A percentile compares a stretch with the other conserved stretches of the same genome.
Evolutionary conservation across 129 eudicot species (phyloP).

Genomic region (Cynara cardunculus): DNA sequence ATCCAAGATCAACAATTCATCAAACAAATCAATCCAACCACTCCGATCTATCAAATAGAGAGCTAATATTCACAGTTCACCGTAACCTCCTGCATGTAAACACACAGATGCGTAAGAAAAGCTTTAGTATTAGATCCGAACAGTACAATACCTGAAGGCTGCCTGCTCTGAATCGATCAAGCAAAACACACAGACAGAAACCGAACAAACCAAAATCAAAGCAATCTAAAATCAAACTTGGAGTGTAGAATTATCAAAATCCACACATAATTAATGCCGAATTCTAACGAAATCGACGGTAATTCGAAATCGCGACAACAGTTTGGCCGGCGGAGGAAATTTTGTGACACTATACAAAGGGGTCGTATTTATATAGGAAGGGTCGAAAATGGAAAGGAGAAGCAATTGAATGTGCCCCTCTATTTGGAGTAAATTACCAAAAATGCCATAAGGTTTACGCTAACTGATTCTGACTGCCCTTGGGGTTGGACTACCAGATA

Average conservation of each 20-base stretch:
- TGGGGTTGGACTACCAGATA: conserved; percentile 15
- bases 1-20: conserved; percentile 17
- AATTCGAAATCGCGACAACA: not conserved
- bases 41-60: conserved; percentile 27
- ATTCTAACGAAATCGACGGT: conserved; percentile 1
- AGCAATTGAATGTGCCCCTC: conserved; percentile 15
- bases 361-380: conserved; percentile 14
- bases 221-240: conserved; percentile 8
- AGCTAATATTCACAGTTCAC: not conserved
- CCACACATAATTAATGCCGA: conserved; percentile 10
- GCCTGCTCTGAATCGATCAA: conserved; percentile 31
- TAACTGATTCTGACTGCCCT: conserved; percentile 27
- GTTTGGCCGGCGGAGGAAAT: conserved; percentile 59
- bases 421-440: conserved; percentile 23
- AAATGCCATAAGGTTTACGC: conserved; percentile 30
- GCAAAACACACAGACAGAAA: conserved; percentile 1
- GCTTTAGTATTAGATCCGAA: conserved; percentile 31
- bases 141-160: conserved; percentile 22
- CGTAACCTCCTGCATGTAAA: conserved; percentile 14
- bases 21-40: conserved; percentile 21
- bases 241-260: conserved; percentile 10
- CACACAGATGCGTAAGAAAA: conserved; percentile 9
- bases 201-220: conserved; percentile 13
- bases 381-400: not conserved
- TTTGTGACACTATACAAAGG: not conserved